A percentile compares a stretch with the other conserved stretches of the same genome.
These are phyloP conservation scores for Acer saccharum DNA, from an alignment of 345 rosid genomes.

Conservation along the genomic window DNA sequence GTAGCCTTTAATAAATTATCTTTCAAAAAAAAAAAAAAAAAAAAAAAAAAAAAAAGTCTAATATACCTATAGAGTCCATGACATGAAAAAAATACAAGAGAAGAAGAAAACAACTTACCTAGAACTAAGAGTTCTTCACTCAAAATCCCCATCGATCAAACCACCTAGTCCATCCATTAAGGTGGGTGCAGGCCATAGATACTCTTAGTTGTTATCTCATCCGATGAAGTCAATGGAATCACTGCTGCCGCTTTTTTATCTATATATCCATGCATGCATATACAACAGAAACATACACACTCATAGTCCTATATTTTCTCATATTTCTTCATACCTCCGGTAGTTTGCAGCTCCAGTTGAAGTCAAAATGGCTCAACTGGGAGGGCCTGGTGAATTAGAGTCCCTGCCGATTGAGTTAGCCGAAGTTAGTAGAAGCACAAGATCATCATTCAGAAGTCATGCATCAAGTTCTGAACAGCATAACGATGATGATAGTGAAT, in stretches of 20 bases:
- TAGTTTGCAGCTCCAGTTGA: neutral
- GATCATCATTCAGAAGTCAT: constrained; percentile 38
- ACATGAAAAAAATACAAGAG: too few relatives aligned
- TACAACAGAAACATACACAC: neutral
- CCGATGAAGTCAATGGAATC: neutral
- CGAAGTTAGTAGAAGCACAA: constrained; percentile 44
- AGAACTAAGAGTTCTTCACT: neutral
- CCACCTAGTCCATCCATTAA: neutral
- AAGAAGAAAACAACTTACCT: too few relatives aligned
- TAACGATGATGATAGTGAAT: constrained; percentile 19
- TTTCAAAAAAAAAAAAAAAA: too few relatives aligned
- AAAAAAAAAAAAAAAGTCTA: too few relatives aligned
- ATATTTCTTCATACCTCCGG: neutral
- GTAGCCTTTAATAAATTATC: too few relatives aligned
- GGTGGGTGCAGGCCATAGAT: neutral
- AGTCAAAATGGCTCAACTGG: constrained; percentile 31
- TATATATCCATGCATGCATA: neutral
- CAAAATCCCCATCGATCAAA: neutral
- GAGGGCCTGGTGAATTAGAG: constrained; percentile 37
- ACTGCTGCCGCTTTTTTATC: neutral
- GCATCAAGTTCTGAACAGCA: constrained; percentile 16
- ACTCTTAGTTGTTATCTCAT: neutral
- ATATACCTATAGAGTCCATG: too few relatives aligned
- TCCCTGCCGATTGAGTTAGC: constrained; percentile 38
- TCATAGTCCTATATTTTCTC: neutral